A percentile compares a stretch with the other conserved stretches of the same genome.
Evolutionary conservation across 2,329 filamentous ascomycete species (phyloP).

Genomic region (Trichoderma atroviride): DNA sequence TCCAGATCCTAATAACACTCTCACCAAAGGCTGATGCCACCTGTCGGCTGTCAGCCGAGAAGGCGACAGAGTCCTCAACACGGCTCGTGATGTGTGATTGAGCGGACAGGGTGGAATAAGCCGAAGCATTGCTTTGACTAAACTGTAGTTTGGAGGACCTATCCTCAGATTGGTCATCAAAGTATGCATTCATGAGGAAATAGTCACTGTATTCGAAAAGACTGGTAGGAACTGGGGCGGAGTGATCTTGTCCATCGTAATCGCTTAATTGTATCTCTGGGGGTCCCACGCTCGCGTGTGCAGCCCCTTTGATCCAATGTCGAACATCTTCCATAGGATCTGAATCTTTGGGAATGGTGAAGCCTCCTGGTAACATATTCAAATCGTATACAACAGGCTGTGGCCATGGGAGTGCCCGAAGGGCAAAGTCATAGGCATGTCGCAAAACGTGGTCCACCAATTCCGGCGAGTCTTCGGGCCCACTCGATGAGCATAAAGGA

Average conservation of each 20-base stretch:
- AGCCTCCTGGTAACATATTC: not conserved
- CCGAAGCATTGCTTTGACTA: not conserved
- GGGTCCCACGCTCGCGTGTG: not conserved
- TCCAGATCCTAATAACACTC: not conserved
- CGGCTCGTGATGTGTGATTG: too few relatives aligned
- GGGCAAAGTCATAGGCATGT: constrained; percentile 21
- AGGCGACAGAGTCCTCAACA: too few relatives aligned
- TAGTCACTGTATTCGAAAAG: not conserved
- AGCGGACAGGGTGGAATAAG: not conserved
- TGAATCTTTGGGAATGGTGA: not conserved
- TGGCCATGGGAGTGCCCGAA: constrained; percentile 23
- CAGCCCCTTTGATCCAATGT: not conserved
- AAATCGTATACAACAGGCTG: not conserved
- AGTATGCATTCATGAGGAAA: not conserved
- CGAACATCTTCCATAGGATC: not conserved
- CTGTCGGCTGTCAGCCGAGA: not conserved
- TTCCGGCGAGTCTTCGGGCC: constrained; percentile 6
- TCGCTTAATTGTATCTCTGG: not conserved
- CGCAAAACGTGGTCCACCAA: constrained; percentile 16
- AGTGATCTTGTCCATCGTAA: not conserved
- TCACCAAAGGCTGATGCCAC: not conserved
- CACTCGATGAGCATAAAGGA: constrained; percentile 4
- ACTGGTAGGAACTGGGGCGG: not conserved
- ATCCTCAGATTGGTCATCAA: not conserved
- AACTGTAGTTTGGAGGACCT: not conserved